These are phyloP conservation scores for Penicillium coffeae DNA, from an alignment of 495 filamentous ascomycete genomes.

Conservation along the genomic window DNA sequence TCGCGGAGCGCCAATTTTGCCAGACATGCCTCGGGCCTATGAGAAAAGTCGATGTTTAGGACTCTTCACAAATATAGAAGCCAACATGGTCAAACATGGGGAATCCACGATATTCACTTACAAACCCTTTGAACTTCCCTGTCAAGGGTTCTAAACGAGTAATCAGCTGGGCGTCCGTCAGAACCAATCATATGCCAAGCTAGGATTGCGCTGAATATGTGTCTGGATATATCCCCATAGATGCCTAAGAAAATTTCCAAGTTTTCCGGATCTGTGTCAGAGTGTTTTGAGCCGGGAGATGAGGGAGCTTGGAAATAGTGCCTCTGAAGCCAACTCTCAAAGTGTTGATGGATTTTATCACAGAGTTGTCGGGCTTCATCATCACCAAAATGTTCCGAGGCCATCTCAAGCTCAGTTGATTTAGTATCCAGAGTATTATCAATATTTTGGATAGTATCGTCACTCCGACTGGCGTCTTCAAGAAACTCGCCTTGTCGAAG, in stretches of 20 bases:
- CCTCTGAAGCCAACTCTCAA: background rate
- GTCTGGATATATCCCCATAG: background rate
- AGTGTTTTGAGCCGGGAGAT: too few species aligned
- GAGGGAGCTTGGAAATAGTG: too few species aligned
- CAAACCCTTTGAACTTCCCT: too few species aligned
- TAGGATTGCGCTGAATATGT: background rate
- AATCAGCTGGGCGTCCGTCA: too few species aligned
- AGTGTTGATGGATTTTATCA: background rate
- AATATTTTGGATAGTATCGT: background rate
- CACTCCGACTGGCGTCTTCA: background rate
- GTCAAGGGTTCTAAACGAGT: too few species aligned
- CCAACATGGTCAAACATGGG: background rate
- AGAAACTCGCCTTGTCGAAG: background rate
- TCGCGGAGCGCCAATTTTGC: slow-evolving; percentile 13
- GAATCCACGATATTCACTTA: background rate
- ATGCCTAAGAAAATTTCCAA: background rate
- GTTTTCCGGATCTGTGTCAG: background rate
- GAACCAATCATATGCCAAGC: background rate
- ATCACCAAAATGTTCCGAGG: background rate
- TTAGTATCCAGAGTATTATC: background rate
- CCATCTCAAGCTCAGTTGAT: background rate
- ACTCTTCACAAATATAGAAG: too few species aligned
- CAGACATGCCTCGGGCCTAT: slow-evolving; percentile 7
- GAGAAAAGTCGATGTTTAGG: background rate
- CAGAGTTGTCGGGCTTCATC: background rate